Evolutionary conservation across 179 eudicot species (phyloP).

Genomic region (Sideroxylon spinosum): DNA sequence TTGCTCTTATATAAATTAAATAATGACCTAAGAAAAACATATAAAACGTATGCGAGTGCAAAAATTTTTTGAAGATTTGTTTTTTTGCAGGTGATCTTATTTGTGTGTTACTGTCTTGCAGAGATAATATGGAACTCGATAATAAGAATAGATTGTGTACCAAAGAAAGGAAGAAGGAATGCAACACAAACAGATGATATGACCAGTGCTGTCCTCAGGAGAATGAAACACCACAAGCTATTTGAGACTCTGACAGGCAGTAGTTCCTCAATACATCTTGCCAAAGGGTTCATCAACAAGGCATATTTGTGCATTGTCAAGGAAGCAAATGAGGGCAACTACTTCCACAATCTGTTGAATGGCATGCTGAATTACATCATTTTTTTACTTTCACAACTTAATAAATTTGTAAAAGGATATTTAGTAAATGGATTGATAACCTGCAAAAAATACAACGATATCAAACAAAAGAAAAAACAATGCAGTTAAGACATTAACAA

Average conservation of each 20-base stretch:
- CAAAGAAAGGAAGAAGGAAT: conserved; percentile 75
- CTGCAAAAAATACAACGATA: conserved; percentile 35
- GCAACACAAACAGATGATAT: conserved; percentile 69
- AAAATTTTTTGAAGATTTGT: too few species aligned
- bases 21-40: too few species aligned
- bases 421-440: conserved; percentile 87
- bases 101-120: too few species aligned
- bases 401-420: conserved; percentile 50
- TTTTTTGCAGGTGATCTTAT: too few species aligned
- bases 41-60: too few species aligned
- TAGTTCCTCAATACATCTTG: conserved; percentile 81
- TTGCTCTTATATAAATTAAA: too few species aligned
- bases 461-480: too few species aligned
- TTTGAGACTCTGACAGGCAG: conserved; percentile 45
- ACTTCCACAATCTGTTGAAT: not conserved
- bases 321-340: conserved; percentile 30
- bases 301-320: conserved; percentile 58
- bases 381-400: not conserved
- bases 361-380: not conserved
- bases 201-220: conserved; percentile 64
- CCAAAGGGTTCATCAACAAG: conserved; percentile 76
- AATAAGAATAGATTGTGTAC: conserved; percentile 32
- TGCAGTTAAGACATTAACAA: too few species aligned
- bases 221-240: conserved; percentile 52
- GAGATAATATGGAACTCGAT: not conserved